phyloP scores from a whole-genome alignment of 1,284 basidiomycete species.

The Uromyces viciae-fabae region DNA sequence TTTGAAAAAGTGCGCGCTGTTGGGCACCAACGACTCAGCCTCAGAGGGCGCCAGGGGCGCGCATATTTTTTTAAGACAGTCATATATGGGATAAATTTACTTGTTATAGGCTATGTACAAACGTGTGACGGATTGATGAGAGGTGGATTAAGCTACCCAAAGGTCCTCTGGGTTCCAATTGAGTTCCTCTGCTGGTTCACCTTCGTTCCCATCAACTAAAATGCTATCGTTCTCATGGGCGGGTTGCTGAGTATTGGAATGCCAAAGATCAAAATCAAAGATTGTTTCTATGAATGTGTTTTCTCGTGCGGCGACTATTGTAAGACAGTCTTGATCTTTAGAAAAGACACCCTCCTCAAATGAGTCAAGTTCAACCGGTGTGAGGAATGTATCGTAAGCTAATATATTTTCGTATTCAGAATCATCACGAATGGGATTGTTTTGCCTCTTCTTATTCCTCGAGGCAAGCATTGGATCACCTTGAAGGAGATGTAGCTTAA shows the following conservation, averaged over 20 bases:
- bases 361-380: not conserved
- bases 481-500: constrained; percentile 15
- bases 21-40: too few species aligned
- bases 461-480: not conserved
- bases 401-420: not conserved
- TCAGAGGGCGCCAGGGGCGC: too few species aligned
- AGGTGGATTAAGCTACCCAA: too few species aligned
- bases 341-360: not conserved
- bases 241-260: not conserved
- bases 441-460: not conserved
- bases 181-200: not conserved
- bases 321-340: not conserved
- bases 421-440: not conserved
- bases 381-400: not conserved
- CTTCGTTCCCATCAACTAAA: not conserved
- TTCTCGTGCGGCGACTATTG: not conserved
- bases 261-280: not conserved
- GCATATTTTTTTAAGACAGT: too few species aligned
- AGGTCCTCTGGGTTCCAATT: not conserved
- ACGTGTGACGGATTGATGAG: too few species aligned
- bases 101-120: too few species aligned
- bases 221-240: not conserved
- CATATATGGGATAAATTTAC: too few species aligned
- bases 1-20: too few species aligned
- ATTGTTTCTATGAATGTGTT: not conserved